phyloP scores from a whole-genome alignment of 352 stramenopile species.

The Phytophthora brassicae region DNA sequence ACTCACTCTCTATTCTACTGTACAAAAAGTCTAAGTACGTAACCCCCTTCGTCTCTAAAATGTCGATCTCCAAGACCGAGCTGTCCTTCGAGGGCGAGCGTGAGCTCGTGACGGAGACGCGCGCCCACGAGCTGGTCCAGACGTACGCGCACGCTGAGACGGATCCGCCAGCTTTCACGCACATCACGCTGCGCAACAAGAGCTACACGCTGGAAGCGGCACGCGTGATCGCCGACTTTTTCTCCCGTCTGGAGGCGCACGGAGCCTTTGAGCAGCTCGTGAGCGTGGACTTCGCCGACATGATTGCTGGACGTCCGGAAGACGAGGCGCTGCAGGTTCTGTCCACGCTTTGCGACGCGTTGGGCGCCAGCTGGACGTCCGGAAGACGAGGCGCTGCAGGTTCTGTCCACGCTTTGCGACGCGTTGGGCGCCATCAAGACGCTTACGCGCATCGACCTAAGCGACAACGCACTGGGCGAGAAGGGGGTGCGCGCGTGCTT shows the following conservation, averaged over 20 bases:
- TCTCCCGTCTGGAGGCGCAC: slow-evolving; percentile 46
- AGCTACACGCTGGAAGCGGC: slow-evolving; percentile 84
- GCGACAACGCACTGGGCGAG: slow-evolving; percentile 93
- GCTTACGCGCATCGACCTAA: no score
- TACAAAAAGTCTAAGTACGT: no score
- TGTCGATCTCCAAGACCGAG: slow-evolving; percentile 35
- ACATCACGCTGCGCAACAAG: slow-evolving; percentile 89
- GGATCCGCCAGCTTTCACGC: slow-evolving; percentile 49
- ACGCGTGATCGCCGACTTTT: slow-evolving; percentile 73
- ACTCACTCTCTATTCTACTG: no score
- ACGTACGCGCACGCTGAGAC: slow-evolving; percentile 42
- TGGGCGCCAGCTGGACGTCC: slow-evolving; percentile 73
- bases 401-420: slow-evolving; percentile 81
- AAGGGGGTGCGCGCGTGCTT: slow-evolving; percentile 93
- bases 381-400: slow-evolving; percentile 84
- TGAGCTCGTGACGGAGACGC: slow-evolving; percentile 74
- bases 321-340: slow-evolving; percentile 86
- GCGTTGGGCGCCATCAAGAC: slow-evolving; percentile 71
- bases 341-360: slow-evolving; percentile 71
- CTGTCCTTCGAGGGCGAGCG: slow-evolving; percentile 76
- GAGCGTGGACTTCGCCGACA: slow-evolving; percentile 87
- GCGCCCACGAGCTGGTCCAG: slow-evolving; percentile 67
- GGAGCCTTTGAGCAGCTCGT: slow-evolving; percentile 61
- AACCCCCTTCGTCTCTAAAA: no score
- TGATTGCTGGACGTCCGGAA: slow-evolving; percentile 82